phyloP scores from a whole-genome alignment of 1,139 yeast species.

The Geotrichum histeridarum region DNA sequence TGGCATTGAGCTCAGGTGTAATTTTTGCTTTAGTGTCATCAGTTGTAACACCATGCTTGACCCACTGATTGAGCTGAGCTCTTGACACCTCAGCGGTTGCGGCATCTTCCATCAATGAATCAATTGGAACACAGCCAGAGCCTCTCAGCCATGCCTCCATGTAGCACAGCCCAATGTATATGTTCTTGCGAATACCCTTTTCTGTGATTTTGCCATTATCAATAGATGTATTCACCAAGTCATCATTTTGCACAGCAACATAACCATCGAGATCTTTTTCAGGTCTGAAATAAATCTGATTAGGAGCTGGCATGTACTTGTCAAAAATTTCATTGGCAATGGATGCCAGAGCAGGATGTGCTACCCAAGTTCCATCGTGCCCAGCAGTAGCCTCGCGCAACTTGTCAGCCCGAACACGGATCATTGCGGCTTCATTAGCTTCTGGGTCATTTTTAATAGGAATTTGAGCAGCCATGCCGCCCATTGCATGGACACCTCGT shows the following conservation, averaged over 20 bases:
- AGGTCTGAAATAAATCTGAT: conserved; percentile 61
- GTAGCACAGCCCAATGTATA: conserved; percentile 67
- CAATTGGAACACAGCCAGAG: conserved; percentile 75
- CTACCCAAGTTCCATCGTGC: conserved; percentile 80
- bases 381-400: conserved; percentile 70
- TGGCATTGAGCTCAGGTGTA: conserved; percentile 52
- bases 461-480: conserved; percentile 83
- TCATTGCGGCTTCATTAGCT: conserved; percentile 63
- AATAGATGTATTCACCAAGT: conserved; percentile 63
- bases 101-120: conserved; percentile 81
- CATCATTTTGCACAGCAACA: conserved; percentile 53
- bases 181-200: conserved; percentile 65
- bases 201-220: conserved; percentile 65
- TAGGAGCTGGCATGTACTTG: conserved; percentile 78
- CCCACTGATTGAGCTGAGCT: conserved; percentile 81
- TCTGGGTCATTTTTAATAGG: conserved; percentile 65
- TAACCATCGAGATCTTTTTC: conserved; percentile 48
- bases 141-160: conserved; percentile 83
- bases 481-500: conserved; percentile 75
- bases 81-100: conserved; percentile 85
- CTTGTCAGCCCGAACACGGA: conserved; percentile 66
- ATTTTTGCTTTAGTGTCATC: conserved; percentile 50
- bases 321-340: conserved; percentile 72
- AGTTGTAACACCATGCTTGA: conserved; percentile 63
- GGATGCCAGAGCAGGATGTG: conserved; percentile 73